phyloP scores from a whole-genome alignment of 805 yeast genomes.

The Cyberlindnera meyerae region DNA sequence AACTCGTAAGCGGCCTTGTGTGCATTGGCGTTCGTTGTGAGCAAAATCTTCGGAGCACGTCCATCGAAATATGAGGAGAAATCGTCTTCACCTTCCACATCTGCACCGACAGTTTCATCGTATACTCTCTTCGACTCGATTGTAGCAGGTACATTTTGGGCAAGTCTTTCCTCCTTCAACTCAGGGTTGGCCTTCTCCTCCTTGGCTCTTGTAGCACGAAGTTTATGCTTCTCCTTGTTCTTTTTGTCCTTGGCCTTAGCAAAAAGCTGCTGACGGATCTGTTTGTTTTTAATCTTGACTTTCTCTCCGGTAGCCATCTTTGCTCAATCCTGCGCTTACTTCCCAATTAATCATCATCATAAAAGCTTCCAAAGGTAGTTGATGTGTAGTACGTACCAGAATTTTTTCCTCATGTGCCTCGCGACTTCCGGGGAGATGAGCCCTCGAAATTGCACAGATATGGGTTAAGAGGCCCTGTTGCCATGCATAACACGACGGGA shows the following conservation, averaged over 20 bases:
- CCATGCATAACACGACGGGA: too few species aligned
- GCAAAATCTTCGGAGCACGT: constrained; percentile 68
- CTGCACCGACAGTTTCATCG: constrained; percentile 25
- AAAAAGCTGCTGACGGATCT: constrained; percentile 71
- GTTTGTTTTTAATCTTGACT: constrained; percentile 62
- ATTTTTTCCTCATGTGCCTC: constrained; percentile 8
- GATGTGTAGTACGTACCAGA: too few species aligned
- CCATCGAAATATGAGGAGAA: constrained; percentile 26
- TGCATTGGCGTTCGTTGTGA: constrained; percentile 87
- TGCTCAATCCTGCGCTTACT: too few species aligned
- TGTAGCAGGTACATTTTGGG: constrained; percentile 25
- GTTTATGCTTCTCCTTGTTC: constrained; percentile 71
- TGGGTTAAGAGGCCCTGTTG: background rate
- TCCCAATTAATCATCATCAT: too few species aligned
- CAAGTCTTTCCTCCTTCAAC: constrained; percentile 69
- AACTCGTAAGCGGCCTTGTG: constrained; percentile 84
- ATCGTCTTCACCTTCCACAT: constrained; percentile 27
- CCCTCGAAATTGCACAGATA: constrained; percentile 6
- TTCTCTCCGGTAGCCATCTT: constrained; percentile 27
- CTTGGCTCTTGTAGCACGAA: constrained; percentile 77
- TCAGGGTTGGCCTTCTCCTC: constrained; percentile 84
- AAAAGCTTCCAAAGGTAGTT: too few species aligned
- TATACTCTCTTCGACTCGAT: constrained; percentile 27
- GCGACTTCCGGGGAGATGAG: constrained; percentile 14
- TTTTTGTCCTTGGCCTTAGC: constrained; percentile 69